Percentiles rank a stretch among this genome's conserved stretches.
phyloP scores from a whole-genome alignment of 2,329 filamentous ascomycete species.

The Colletotrichum somersetense region DNA sequence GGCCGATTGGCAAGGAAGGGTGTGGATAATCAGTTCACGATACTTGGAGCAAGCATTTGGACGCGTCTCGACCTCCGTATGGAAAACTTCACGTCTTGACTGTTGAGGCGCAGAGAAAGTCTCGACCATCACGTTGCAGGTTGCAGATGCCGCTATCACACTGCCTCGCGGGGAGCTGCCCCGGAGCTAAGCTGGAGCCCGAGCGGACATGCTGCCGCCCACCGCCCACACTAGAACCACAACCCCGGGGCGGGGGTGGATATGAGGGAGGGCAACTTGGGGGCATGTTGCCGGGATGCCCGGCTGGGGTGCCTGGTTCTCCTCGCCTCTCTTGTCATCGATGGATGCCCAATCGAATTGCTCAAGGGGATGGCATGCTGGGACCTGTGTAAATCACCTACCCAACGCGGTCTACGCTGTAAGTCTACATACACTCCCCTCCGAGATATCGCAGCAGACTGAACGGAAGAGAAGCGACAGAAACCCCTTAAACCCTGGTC shows the following conservation, averaged over 20 bases:
- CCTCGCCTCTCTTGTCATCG: neutral
- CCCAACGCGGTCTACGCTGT: neutral
- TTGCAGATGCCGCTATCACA: slow-evolving; percentile 21
- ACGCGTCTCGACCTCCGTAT: slow-evolving; percentile 32
- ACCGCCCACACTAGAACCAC: slow-evolving; percentile 11
- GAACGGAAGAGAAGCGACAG: slow-evolving; percentile 1
- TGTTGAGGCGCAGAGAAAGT: neutral
- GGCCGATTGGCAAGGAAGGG: slow-evolving; percentile 10
- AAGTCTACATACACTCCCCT: neutral
- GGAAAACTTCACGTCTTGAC: slow-evolving; percentile 10
- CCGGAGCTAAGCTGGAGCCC: slow-evolving; percentile 31
- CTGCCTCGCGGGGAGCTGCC: slow-evolving; percentile 38
- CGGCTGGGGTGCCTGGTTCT: slow-evolving; percentile 24
- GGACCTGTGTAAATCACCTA: neutral
- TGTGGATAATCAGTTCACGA: slow-evolving; percentile 23
- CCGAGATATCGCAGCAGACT: no score
- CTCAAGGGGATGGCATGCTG: neutral
- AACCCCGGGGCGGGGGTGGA: slow-evolving; percentile 35
- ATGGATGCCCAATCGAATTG: slow-evolving; percentile 2
- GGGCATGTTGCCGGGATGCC: slow-evolving; percentile 21
- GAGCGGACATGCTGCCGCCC: slow-evolving; percentile 25
- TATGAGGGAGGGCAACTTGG: slow-evolving; percentile 9
- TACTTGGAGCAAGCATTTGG: slow-evolving; percentile 18
- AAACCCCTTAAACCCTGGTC: slow-evolving; percentile 14
- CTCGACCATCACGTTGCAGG: slow-evolving; percentile 12